Base-by-base conservation (phyloP, 345 rosid species). In the Turritis glabra region DNA sequence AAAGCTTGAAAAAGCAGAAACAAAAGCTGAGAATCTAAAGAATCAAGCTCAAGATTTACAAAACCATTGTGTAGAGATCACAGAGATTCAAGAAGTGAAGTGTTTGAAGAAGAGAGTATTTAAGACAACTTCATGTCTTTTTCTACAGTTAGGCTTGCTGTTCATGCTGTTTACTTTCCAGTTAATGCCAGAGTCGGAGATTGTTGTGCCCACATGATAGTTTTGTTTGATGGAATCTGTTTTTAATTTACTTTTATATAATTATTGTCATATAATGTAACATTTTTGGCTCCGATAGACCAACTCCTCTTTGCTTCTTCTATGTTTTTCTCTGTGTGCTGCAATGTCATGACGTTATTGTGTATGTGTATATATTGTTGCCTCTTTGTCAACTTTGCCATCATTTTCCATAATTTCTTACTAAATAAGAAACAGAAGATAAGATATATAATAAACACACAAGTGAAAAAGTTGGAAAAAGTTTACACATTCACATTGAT, bases 91-190 rank as follows among this genome's bases (percentile, higher is more conserved):
- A 81, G 89, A 85, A 74, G 83, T 73, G 50, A 64, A 81, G 82
- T 80, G 74, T 71, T 77, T 83, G 63, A 90, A 81, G 86, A 82
- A 67, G 71, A 73, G 83, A 64, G 84, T 74, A 5, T 69, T 73
- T 33, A 87, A 84, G 81, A 80, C 76, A 40, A 75, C 85, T 32
- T 70, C 72, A 8, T 87, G 85, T 72, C 80, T 89, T 72, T 56
- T 84, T 29, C 71, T 85, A 35, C 94, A 88, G 86, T 41, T 92
- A 74, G 60, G 86, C 22, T 83, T 90, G 64, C 76, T 92, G 58
- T 87, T 83, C 59, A 74, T 84, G 79, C 56, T 83, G 30, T 57
- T 81, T 63, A 64, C 71, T 73, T 72, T 44, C 72, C 83, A 80
- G 79, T 63, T 83, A 41, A 74, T 82, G 26, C 77, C 88, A 69